Conservation (phyloP, 1,284 basidiomycete genomes). For the Chiua sp. region DNA sequence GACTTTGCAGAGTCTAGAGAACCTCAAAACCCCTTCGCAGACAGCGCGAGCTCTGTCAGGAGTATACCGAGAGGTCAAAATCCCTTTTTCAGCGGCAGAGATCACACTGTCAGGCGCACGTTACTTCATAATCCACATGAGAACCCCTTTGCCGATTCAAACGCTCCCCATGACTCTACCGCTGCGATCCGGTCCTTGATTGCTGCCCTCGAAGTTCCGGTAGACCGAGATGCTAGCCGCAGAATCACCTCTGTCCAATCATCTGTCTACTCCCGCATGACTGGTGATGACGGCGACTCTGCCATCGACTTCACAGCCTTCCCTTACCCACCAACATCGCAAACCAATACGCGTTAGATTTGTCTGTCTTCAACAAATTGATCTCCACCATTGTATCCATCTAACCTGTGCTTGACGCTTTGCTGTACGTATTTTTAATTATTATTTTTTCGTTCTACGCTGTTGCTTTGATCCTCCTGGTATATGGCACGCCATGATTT, state of each 20-base stretch:
- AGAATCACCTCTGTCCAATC: conserved; percentile 57
- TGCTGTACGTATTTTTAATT: conserved; percentile 17
- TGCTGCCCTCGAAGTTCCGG: conserved; percentile 59
- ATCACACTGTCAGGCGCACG: conserved; percentile 29
- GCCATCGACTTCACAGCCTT: conserved; percentile 34
- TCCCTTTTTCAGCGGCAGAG: conserved; percentile 67
- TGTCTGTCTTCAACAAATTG: background rate
- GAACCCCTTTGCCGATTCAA: conserved; percentile 44
- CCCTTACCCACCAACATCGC: conserved; percentile 31
- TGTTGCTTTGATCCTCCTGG: conserved; percentile 6
- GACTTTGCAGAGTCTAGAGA: conserved; percentile 25
- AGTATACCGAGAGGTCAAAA: conserved; percentile 52
- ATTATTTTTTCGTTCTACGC: conserved; percentile 6
- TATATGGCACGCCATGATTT: conserved; percentile 18
- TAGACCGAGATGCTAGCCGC: conserved; percentile 47
- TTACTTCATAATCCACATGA: conserved; percentile 34
- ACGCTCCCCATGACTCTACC: conserved; percentile 9
- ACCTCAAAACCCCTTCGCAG: conserved; percentile 48
- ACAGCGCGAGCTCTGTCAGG: conserved; percentile 32
- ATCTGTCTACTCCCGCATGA: conserved; percentile 32
- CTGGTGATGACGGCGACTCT: conserved; percentile 32
- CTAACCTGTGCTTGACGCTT: conserved; percentile 10
- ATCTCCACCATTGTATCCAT: conserved; percentile 12
- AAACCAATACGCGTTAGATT: conserved; percentile 14
- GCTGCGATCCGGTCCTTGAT: conserved; percentile 58